These are phyloP conservation scores for Bipolaris cookei DNA, from an alignment of 2,329 filamentous ascomycete species.

Conservation along the genomic window DNA sequence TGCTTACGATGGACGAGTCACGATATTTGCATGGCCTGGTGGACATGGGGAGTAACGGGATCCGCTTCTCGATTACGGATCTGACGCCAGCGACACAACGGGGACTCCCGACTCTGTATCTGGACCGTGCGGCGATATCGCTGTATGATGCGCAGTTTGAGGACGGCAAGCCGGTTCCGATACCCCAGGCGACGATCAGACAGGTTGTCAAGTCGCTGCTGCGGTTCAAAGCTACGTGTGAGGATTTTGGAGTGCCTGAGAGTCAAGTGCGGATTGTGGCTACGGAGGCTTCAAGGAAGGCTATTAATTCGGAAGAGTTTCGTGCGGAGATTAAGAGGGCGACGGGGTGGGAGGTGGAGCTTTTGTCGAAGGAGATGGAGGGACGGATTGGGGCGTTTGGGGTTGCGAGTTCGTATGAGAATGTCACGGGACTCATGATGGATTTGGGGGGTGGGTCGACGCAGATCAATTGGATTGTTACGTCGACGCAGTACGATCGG, in stretches of 20 bases:
- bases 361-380: slow-evolving; percentile 81
- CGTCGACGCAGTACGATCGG: slow-evolving; percentile 54
- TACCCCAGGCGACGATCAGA: slow-evolving; percentile 65
- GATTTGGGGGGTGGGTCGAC: slow-evolving; percentile 81
- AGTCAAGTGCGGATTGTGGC: slow-evolving; percentile 76
- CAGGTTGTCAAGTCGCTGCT: slow-evolving; percentile 70
- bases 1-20: slow-evolving; percentile 24
- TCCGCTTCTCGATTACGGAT: slow-evolving; percentile 88
- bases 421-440: slow-evolving; percentile 80
- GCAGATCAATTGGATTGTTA: slow-evolving; percentile 71
- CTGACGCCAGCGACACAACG: slow-evolving; percentile 74
- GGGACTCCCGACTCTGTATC: slow-evolving; percentile 77
- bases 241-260: slow-evolving; percentile 70
- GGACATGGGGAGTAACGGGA: slow-evolving; percentile 72
- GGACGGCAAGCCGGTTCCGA: slow-evolving; percentile 54
- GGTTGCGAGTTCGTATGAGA: slow-evolving; percentile 73
- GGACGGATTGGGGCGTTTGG: slow-evolving; percentile 83
- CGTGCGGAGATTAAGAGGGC: slow-evolving; percentile 66
- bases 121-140: slow-evolving; percentile 79
- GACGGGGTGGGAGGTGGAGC: slow-evolving; percentile 71
- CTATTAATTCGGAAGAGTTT: slow-evolving; percentile 74
- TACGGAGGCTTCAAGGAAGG: slow-evolving; percentile 86
- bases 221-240: slow-evolving; percentile 74
- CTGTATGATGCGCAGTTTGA: slow-evolving; percentile 79
- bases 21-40: slow-evolving; percentile 43